Conservation (phyloP, 2,329 filamentous ascomycete species). For the Cladophialophora immunda region DNA sequence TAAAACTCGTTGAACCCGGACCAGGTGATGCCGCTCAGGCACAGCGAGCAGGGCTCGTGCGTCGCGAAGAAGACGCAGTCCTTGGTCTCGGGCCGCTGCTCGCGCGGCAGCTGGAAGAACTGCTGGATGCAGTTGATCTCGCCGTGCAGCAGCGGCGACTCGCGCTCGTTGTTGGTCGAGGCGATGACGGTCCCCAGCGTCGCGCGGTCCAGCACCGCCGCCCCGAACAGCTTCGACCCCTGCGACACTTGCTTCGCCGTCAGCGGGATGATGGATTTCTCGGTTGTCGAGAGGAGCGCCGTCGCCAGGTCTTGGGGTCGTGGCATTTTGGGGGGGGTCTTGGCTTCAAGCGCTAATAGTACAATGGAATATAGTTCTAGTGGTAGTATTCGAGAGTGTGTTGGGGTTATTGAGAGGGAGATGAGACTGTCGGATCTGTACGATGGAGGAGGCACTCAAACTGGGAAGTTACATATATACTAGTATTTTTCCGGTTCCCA, state of each 20-base stretch:
- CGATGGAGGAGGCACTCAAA: too few relatives aligned
- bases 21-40: conserved; percentile 67
- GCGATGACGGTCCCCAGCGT: conserved; percentile 57
- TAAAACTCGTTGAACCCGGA: conserved; percentile 65
- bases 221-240: conserved; percentile 66
- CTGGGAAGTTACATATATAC: too few relatives aligned
- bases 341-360: too few relatives aligned
- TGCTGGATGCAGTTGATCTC: conserved; percentile 69
- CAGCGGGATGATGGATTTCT: conserved; percentile 61
- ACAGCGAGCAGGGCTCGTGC: conserved; percentile 67
- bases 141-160: conserved; percentile 65
- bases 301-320: conserved; percentile 22
- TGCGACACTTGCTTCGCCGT: conserved; percentile 60
- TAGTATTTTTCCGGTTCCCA: too few relatives aligned
- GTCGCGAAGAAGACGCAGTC: conserved; percentile 68
- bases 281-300: conserved; percentile 41
- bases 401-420: too few relatives aligned
- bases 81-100: conserved; percentile 50
- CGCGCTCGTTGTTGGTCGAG: conserved; percentile 65
- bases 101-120: conserved; percentile 59
- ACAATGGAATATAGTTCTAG: too few relatives aligned
- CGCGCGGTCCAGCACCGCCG: conserved; percentile 59
- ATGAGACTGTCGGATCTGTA: too few relatives aligned
- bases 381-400: background rate
- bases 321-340: too few relatives aligned